phyloP scores from a whole-genome alignment of 495 filamentous ascomycete genomes.

The Elaphomyces granulatus region DNA sequence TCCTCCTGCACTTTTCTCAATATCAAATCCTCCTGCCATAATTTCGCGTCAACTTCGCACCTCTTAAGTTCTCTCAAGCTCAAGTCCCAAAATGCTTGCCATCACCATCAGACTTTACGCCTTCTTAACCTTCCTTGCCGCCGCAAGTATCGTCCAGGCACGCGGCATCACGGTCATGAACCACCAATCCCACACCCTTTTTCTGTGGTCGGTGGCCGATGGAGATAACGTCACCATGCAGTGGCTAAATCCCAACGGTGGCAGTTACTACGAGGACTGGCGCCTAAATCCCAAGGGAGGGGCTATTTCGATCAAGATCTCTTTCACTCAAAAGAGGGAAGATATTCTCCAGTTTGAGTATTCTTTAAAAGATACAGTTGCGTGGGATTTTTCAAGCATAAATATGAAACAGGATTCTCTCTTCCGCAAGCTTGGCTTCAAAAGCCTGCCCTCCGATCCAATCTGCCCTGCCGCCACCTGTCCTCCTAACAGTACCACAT shows the following conservation, averaged over 20 bases:
- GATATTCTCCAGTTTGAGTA: constrained; percentile 38
- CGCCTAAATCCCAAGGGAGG: constrained; percentile 29
- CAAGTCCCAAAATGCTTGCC: too few species aligned
- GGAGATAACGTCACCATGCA: constrained; percentile 28
- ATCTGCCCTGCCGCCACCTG: constrained; percentile 28
- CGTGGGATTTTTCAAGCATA: constrained; percentile 32
- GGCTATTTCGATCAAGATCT: constrained; percentile 35
- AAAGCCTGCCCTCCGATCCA: constrained; percentile 17
- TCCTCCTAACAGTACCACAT: constrained; percentile 22
- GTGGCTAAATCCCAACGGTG: constrained; percentile 26
- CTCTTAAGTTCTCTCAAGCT: too few species aligned
- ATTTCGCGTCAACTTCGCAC: too few species aligned
- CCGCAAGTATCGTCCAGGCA: too few species aligned
- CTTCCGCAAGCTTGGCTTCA: constrained; percentile 31
- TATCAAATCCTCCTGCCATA: too few species aligned
- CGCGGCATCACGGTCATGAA: constrained; percentile 22
- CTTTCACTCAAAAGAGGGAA: constrained; percentile 17
- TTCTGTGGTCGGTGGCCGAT: constrained; percentile 30
- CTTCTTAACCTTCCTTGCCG: too few species aligned
- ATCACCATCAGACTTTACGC: too few species aligned
- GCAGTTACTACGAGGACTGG: constrained; percentile 23
- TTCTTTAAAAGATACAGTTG: constrained; percentile 27
- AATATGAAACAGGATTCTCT: constrained; percentile 23
- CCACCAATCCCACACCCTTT: constrained; percentile 25
- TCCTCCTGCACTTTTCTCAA: too few species aligned